Evolutionary conservation across 2,329 filamentous ascomycete species (phyloP), one percentile per base, ranked within the genome.

Genomic region (Penicillium sp.): DNA sequence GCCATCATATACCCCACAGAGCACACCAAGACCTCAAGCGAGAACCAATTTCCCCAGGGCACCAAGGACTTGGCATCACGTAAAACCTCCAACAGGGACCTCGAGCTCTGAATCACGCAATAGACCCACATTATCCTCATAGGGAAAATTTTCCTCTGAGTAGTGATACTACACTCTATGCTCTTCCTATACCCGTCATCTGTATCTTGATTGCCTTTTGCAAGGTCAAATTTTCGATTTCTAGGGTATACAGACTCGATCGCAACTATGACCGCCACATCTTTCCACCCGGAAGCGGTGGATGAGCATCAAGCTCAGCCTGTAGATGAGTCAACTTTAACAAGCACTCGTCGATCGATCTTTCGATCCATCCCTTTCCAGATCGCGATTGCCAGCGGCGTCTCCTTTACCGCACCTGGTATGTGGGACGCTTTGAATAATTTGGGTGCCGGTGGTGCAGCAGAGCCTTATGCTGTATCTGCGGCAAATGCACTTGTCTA

Each of bases 351-450:
- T 18, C 18, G 16, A 11, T 66, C 66, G 18, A 55, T 66, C 41
- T 66, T 59, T 46, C 61, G 66, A 24, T 68, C 66, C 1, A 66
- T 68, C n/a, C 66, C 66, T 10, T 68, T 68, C 50, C 66, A 68
- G 41, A 68, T 68, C 33, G 64, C 66, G 10, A 55, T 68, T 22
- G 64, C 64, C 11, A 66, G 63, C 40, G 66, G 55, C 60, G 66
- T 68, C 19, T 68, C 66, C 0, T 68, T 68, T 52, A 68, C 66
- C 4, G 69, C 69, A 0, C 69, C 69, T 14, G 69, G 69, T 0
- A 73, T 85, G 13, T 85, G 82, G 82, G 83, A 82, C 66, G 82
- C 82, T 2, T 80, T 84, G 78, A 83, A 82, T 62, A 73, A 77
- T 7, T 72, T 82, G 4, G 82, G 82, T 18, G 82, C 81, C 0